Conservation (phyloP, 257 asterid genomes). For the Penstemon barbatus region DNA sequence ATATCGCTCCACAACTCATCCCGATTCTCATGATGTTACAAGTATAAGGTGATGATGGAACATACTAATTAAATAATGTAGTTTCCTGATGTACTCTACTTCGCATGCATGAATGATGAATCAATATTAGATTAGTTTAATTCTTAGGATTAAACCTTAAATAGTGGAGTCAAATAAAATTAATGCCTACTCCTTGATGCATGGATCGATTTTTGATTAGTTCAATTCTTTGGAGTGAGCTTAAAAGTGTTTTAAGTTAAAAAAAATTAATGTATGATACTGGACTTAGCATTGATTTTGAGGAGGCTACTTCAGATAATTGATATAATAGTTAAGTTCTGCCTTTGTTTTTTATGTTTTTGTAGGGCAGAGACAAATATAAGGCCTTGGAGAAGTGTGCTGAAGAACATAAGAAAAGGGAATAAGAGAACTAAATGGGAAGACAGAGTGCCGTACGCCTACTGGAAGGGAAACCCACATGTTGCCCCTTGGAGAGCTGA, state of each 20-base stretch:
- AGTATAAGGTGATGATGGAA: too few relatives aligned
- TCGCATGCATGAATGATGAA: background rate
- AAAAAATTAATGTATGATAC: background rate
- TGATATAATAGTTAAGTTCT: background rate
- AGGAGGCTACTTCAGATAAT: too few relatives aligned
- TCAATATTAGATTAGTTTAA: background rate
- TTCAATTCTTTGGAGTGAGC: background rate
- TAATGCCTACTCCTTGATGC: background rate
- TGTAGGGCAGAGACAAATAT: slow-evolving; percentile 82
- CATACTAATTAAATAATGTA: too few relatives aligned
- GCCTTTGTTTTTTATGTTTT: slow-evolving; percentile 13
- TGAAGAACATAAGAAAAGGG: slow-evolving; percentile 72
- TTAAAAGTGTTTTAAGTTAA: background rate
- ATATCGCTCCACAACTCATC: too few relatives aligned
- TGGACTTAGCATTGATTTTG: background rate
- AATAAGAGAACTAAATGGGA: slow-evolving; percentile 67
- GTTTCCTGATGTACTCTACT: too few relatives aligned
- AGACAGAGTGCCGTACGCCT: slow-evolving; percentile 83
- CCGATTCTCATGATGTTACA: too few relatives aligned
- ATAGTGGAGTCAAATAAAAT: background rate
- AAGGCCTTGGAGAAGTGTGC: slow-evolving; percentile 74
- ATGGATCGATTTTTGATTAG: background rate
- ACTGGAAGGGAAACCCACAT: slow-evolving; percentile 87
- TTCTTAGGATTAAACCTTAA: background rate
- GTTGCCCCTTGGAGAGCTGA: slow-evolving; percentile 72